A percentile compares a stretch with the other conserved stretches of the same genome.
Evolutionary conservation across 495 filamentous ascomycete genomes (phyloP).

Genomic region (Aspergillus funiculosus): DNA sequence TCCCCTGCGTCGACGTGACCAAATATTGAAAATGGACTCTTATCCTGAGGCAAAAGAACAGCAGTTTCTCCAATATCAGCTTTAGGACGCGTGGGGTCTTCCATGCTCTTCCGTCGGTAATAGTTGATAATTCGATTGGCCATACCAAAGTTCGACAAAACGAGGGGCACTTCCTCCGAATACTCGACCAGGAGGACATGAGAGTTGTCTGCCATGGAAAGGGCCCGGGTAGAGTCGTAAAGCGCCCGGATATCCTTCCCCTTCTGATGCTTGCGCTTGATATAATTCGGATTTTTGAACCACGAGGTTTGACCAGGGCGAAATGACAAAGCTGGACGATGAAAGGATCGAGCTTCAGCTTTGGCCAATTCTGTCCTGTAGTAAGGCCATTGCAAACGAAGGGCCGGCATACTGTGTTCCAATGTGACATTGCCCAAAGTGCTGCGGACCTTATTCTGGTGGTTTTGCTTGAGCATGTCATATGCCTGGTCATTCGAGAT

Average conservation of each 20-base stretch:
- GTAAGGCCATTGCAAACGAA: conserved; percentile 86
- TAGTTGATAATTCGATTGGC: conserved; percentile 92
- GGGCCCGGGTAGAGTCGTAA: conserved; percentile 66
- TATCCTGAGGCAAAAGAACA: conserved; percentile 85
- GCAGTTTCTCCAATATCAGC: conserved; percentile 78
- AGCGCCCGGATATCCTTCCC: conserved; percentile 68
- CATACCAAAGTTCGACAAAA: conserved; percentile 96
- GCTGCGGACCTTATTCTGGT: conserved; percentile 88
- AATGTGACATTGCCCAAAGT: conserved; percentile 78
- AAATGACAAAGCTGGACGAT: conserved; percentile 69
- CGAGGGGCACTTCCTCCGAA: conserved; percentile 85
- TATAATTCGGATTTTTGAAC: conserved; percentile 39
- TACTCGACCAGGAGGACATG: conserved; percentile 85
- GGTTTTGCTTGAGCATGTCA: conserved; percentile 91
- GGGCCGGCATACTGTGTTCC: conserved; percentile 86
- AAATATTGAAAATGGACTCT: conserved; percentile 91
- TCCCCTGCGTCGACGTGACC: conserved; percentile 87
- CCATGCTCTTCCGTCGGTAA: conserved; percentile 78
- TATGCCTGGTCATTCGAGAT: conserved; percentile 95
- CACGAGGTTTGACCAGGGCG: conserved; percentile 52
- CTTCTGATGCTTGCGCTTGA: conserved; percentile 73
- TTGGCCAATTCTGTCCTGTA: conserved; percentile 80
- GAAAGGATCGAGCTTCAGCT: conserved; percentile 80
- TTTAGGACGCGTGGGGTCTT: conserved; percentile 68
- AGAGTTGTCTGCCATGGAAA: conserved; percentile 84